Conservation (phyloP, 2,329 filamentous ascomycete species). For the Diaporthe aspalathi region DNA sequence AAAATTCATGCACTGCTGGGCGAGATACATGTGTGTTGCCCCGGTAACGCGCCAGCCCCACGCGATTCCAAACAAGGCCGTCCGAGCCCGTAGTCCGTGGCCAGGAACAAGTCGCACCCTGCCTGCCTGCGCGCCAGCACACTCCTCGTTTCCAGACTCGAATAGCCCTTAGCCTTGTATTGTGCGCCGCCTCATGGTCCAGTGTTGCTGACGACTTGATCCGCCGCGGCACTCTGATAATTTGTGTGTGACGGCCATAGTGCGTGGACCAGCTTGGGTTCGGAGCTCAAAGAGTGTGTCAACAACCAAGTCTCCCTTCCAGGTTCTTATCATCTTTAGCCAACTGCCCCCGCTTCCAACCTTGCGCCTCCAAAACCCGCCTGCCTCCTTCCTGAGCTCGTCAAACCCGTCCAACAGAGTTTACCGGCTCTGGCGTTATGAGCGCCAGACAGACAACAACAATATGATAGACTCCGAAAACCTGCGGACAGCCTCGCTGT, state of each 20-base stretch:
- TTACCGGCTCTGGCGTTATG: constrained; percentile 29
- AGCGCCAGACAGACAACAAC: constrained; percentile 32
- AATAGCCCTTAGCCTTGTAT: neutral
- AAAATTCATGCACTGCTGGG: constrained; percentile 29
- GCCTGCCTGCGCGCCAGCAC: constrained; percentile 1
- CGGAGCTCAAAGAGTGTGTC: neutral
- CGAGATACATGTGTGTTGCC: constrained; percentile 26
- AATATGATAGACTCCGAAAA: constrained; percentile 70
- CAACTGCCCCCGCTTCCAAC: neutral
- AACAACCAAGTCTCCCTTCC: neutral
- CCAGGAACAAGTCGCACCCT: too few relatives aligned
- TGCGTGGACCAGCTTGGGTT: neutral
- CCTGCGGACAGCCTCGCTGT: constrained; percentile 74
- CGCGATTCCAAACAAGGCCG: constrained; percentile 34
- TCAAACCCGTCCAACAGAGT: neutral
- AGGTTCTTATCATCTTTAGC: neutral
- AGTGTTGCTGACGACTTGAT: neutral
- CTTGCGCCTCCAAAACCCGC: neutral
- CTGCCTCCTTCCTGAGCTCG: neutral
- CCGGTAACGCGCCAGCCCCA: constrained; percentile 25
- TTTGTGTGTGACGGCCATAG: neutral
- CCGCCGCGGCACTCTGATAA: neutral
- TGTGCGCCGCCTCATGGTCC: neutral
- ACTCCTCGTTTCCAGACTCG: constrained; percentile 1
- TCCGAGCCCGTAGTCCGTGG: neutral